Evolutionary conservation across 495 filamentous ascomycete genomes (phyloP).

Genomic region (Rhypophila decipiens): DNA sequence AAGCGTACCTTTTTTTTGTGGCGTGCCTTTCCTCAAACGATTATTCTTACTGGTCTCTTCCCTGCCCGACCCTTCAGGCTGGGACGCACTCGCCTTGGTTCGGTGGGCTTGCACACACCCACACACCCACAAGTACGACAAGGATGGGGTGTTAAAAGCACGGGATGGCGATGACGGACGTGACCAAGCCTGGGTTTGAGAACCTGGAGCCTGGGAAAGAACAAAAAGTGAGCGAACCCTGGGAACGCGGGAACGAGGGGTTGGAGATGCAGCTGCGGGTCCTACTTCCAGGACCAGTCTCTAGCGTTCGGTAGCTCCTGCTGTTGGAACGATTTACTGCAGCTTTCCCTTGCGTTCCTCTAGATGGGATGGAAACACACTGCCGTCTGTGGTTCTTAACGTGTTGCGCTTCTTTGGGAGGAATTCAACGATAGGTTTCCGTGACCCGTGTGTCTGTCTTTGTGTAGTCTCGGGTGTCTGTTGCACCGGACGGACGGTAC

Average conservation of each 20-base stretch:
- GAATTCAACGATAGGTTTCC: conserved; percentile 16
- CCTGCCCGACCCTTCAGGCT: conserved; percentile 41
- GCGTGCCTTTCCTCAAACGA: conserved; percentile 33
- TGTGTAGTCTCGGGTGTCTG: conserved; percentile 19
- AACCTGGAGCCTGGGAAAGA: conserved; percentile 22
- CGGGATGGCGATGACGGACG: conserved; percentile 17
- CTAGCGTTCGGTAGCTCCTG: conserved; percentile 17
- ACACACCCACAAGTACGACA: conserved; percentile 8
- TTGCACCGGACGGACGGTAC: conserved; percentile 27
- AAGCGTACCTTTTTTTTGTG: conserved; percentile 30
- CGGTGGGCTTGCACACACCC: conserved; percentile 19
- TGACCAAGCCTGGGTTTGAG: conserved; percentile 17
- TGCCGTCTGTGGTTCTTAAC: conserved; percentile 5
- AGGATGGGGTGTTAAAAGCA: conserved; percentile 3
- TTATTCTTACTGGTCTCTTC: conserved; percentile 36
- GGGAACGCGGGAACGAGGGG: conserved; percentile 16
- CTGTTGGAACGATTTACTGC: conserved; percentile 25
- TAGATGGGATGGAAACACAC: conserved; percentile 2
- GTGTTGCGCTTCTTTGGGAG: conserved; percentile 15
- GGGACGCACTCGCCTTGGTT: conserved; percentile 37
- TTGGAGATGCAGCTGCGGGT: conserved; percentile 21
- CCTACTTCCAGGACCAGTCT: conserved; percentile 15
- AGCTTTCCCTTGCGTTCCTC: conserved; percentile 12
- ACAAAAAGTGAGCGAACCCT: conserved; percentile 16
- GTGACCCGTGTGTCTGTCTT: conserved; percentile 14